Evolutionary conservation across 1,284 basidiomycete species (phyloP), one percentile per base, ranked within the genome.

Genomic region (Cutaneotrichosporon mucoides): DNA sequence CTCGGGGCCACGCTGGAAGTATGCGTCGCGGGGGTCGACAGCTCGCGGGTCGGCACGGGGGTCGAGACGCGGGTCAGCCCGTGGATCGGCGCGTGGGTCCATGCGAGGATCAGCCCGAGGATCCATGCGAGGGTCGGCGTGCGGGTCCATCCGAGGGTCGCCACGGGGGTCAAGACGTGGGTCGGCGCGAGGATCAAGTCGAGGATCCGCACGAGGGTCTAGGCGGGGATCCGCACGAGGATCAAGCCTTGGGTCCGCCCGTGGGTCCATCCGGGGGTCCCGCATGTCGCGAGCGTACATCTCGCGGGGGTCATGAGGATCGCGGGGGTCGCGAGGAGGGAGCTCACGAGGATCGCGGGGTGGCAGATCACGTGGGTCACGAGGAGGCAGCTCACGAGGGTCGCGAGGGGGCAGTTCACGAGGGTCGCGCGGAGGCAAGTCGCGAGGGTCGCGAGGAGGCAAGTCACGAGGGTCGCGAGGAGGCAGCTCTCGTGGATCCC

Each of bases 241-340:
- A 11, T 45, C 44, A 6, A 33, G 16, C 9, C 44, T 16, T 8
- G 16, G 44, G 16, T 45, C 44, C 8, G 15, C 15, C 15, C 15
- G 43, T 4, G 43, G 43, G 15, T 44, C 43, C 43, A 8, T 16
- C 3, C 50, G 50, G 12, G 53, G 53, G 44, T 55, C 53, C 35
- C 53, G 53, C 45, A 40, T 38, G 45, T 41, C 44, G 3, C 45
- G 45, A 1, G 53, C 35, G 37, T 48, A 38, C 16, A 49, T 9
- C 41, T 59, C 57, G n/a, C 58, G 58, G 2, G 53, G 53, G 48
- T 59, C 57, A 37, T 48, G 57, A 38, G 37, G 37, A 5, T 60
- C 53, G 1, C 57, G 46, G 2, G 37, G 49, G 37, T 56, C 55
- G 8, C 41, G 55, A 12, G 54, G 47, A 24, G 24, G 42, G 16